Base-by-base conservation (phyloP, 768 basidiomycete genomes). In the Clitopilus passeckerianus region DNA sequence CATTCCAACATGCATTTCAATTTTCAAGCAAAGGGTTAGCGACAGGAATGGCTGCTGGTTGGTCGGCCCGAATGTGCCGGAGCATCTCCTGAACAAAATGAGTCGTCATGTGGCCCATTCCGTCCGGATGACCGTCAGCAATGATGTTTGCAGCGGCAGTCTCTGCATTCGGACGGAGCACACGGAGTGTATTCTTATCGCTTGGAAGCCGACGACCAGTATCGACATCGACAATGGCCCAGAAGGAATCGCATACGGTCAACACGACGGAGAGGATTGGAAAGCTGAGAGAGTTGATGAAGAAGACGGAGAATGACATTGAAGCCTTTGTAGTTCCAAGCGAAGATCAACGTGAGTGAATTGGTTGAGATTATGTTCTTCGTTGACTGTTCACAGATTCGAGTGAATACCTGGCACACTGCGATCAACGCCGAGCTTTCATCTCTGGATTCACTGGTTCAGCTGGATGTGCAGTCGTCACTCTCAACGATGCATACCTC, bases 371-470 rank as follows among this genome's bases (percentile, higher is more conserved):
- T 50, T 23, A 22, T 18, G 46, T 3, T 23, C 18, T 50, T n/a
- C 10, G 4, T 20, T 50, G n/a, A 22, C 9, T 4, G 7, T 9
- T 41, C n/a, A 43, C 61, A 95, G 93, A 95, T 72, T 86, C 81
- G 6, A 95, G 93, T 73, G 95, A 96, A 71, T 96, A 95, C 71
- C 81, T 89, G 16, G 91, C 95, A 8, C 79, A 82, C 33, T 93
- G 89, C 63, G 94, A 98, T 75, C 78, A 88, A 59, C 80, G 94
- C 59, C 82, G 96, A 23, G 90, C 84, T 0, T 98, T 85, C 75
- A 92, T 99, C 63, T 95, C 93, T 33, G 92, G 92, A 10, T 99
- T 98, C 75, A 92, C 83, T 59, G 97, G 97, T 23, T 96, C 93
- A 37, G 95, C 96, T 67, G 95, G 92, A 50, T 89, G 85, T 60